Conservation (phyloP, 2,329 filamentous ascomycete genomes). For the Neopestalotiopsis clavispora region DNA sequence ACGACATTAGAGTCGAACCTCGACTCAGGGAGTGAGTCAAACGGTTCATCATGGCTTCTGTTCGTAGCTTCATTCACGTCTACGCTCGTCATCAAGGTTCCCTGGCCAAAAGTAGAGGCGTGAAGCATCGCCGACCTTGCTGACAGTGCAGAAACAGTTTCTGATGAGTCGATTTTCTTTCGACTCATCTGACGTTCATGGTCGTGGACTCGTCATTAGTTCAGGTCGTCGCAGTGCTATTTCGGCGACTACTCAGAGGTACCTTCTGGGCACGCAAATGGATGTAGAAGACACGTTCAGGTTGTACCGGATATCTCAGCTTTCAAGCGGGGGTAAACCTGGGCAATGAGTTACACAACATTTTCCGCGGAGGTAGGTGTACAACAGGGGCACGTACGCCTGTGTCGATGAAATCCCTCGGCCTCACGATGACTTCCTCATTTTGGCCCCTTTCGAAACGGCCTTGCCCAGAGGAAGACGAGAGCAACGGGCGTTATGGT, state of each 20-base stretch:
- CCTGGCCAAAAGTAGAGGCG: background rate
- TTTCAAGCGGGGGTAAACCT: background rate
- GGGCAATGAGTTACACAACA: slow-evolving; percentile 10
- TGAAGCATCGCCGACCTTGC: slow-evolving; percentile 1
- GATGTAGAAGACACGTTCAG: background rate
- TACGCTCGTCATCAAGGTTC: background rate
- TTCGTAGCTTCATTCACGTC: background rate
- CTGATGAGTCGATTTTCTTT: background rate
- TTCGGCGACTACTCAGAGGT: background rate
- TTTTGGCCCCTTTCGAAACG: background rate
- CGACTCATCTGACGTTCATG: background rate
- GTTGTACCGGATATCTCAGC: slow-evolving; percentile 13
- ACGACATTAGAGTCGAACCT: background rate
- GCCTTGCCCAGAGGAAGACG: background rate
- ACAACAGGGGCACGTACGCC: background rate
- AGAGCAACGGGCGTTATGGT: background rate
- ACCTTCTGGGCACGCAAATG: background rate
- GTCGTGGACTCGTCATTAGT: background rate
- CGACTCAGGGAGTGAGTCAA: slow-evolving; percentile 1
- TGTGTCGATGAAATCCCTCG: background rate
- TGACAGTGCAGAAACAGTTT: background rate
- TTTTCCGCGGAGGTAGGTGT: background rate
- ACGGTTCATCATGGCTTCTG: background rate
- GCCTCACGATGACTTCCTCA: background rate
- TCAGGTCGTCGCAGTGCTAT: background rate